These are phyloP conservation scores for Dactylorhiza incarnata DNA, from an alignment of 106 monocot species.

Conservation along the genomic window DNA sequence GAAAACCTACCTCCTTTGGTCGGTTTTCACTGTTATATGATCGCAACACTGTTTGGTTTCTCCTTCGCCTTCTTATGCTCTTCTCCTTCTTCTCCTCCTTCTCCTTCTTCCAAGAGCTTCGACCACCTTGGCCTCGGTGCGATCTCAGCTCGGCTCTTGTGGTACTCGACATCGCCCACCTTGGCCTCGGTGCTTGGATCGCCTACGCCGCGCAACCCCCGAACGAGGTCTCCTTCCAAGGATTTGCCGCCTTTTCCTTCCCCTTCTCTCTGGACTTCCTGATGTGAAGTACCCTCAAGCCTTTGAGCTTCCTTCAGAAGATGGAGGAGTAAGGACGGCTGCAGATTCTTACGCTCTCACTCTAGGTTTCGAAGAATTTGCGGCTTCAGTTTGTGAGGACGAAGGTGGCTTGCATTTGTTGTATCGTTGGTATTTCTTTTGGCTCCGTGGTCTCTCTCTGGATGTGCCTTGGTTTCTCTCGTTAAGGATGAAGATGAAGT, in stretches of 20 bases:
- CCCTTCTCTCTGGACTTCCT: constrained; percentile 65
- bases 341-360: constrained; percentile 72
- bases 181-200: constrained; percentile 70
- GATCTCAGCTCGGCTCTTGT: constrained; percentile 21
- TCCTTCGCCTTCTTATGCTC: no score
- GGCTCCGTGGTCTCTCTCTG: constrained; percentile 34
- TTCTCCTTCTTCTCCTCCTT: no score
- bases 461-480: constrained; percentile 8
- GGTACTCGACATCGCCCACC: constrained; percentile 59
- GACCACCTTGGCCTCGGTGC: no score
- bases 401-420: constrained; percentile 40
- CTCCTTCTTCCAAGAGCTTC: no score
- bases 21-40: no score
- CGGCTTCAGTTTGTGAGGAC: constrained; percentile 46
- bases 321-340: constrained; percentile 91
- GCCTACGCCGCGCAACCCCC: constrained; percentile 23
- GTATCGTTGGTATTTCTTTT: constrained; percentile 39
- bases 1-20: no score
- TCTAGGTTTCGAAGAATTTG: constrained; percentile 63
- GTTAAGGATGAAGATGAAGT: no score
- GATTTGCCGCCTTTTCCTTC: constrained; percentile 61
- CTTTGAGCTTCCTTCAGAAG: constrained; percentile 71
- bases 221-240: constrained; percentile 39
- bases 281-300: constrained; percentile 61
- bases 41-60: no score